A percentile compares a stretch with the other conserved stretches of the same genome.
phyloP scores from a whole-genome alignment of 163 green algal species.

The Prototheca cutis region DNA sequence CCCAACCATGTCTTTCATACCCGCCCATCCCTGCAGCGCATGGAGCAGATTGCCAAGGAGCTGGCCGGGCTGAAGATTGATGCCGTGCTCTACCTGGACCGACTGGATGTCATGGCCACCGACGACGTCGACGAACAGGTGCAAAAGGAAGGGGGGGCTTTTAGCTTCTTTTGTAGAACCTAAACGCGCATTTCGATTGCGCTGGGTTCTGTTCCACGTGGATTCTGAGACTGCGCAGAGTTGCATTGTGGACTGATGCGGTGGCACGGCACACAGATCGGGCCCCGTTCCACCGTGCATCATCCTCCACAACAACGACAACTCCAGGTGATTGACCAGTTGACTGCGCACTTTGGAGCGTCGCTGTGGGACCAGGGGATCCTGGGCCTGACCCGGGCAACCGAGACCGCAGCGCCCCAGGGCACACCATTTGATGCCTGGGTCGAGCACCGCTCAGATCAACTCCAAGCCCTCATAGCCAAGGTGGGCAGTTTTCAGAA shows the following conservation, averaged over 20 bases:
- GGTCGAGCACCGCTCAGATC: slow-evolving; percentile 22
- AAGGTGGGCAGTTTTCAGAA: too few relatives aligned
- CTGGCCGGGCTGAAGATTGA: slow-evolving; percentile 32
- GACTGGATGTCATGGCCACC: slow-evolving; percentile 52
- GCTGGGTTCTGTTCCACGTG: too few relatives aligned
- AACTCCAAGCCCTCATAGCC: slow-evolving; percentile 26
- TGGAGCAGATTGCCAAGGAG: slow-evolving; percentile 18
- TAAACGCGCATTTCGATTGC: too few relatives aligned
- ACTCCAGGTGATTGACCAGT: slow-evolving; percentile 24
- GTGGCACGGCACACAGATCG: too few relatives aligned
- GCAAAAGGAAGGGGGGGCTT: too few relatives aligned
- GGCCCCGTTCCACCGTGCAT: too few relatives aligned
- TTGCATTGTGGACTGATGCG: too few relatives aligned
- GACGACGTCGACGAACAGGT: slow-evolving; percentile 30
- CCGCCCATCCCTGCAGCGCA: slow-evolving; percentile 15
- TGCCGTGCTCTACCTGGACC: slow-evolving; percentile 55
- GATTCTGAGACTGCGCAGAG: too few relatives aligned
- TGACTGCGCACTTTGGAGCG: slow-evolving; percentile 34
- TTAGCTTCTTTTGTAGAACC: too few relatives aligned
- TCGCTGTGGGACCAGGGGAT: slow-evolving; percentile 45
- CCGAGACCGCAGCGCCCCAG: slow-evolving; percentile 17
- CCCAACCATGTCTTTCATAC: too few relatives aligned
- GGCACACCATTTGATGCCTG: slow-evolving; percentile 36
- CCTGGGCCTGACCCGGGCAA: slow-evolving; percentile 44
- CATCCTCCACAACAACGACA: too few relatives aligned